Evolutionary conservation across 108 stramenopile genomes (phyloP).

Genomic region (Cylindrotheca closterium): DNA sequence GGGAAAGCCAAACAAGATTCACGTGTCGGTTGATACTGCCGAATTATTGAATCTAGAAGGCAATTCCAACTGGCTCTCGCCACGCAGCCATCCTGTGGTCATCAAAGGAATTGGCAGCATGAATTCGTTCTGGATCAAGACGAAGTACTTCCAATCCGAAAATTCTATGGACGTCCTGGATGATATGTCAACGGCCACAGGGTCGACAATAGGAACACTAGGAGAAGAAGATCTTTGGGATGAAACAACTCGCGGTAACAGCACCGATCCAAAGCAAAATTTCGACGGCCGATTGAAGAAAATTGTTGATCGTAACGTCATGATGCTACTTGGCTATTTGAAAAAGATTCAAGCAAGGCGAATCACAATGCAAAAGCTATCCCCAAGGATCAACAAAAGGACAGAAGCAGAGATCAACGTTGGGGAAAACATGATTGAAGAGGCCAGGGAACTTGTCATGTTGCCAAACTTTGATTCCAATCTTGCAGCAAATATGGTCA

Average conservation of each 20-base stretch:
- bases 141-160: background rate
- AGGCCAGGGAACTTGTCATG: slow-evolving; percentile 1
- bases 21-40: background rate
- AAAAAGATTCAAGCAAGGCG: slow-evolving; percentile 1
- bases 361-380: background rate
- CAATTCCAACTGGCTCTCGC: background rate
- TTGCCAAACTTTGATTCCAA: slow-evolving; percentile 7
- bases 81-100: background rate
- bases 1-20: background rate
- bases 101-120: slow-evolving; percentile 2
- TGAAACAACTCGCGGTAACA: background rate
- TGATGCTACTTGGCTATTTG: background rate
- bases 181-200: background rate
- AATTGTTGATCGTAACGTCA: slow-evolving; percentile 5
- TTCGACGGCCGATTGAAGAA: background rate
- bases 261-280: background rate
- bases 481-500: background rate
- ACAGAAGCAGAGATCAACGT: background rate
- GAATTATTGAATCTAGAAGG: background rate
- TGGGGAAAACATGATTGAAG: slow-evolving; percentile 4
- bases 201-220: background rate
- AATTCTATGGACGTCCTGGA: background rate
- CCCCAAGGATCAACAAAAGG: background rate
- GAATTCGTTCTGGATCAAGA: background rate
- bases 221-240: slow-evolving; percentile 2